A percentile compares a stretch with the other conserved stretches of the same genome.
Conservation (phyloP, 106 monocot genomes). For the Apostasia ramifera region DNA sequence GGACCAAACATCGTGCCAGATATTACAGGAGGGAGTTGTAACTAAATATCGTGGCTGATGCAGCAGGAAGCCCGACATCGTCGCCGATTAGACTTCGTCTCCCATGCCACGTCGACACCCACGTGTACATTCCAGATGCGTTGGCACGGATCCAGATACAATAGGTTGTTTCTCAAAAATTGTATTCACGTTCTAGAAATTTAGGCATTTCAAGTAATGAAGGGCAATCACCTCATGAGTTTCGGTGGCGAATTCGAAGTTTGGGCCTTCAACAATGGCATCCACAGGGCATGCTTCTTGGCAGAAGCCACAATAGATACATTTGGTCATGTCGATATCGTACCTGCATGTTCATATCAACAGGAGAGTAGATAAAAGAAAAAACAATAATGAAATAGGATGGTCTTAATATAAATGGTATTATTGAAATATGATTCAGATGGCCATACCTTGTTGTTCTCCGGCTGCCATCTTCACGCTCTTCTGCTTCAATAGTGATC, state of each 20-base stretch:
- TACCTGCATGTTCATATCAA: conserved; percentile 43
- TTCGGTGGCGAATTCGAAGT: conserved; percentile 97
- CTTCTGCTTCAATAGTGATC: conserved; percentile 96
- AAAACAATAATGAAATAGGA: background rate
- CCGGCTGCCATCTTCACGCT: conserved; percentile 96
- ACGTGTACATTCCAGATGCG: too few relatives aligned
- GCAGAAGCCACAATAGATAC: conserved; percentile 97
- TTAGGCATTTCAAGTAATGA: too few relatives aligned
- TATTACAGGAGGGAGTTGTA: too few relatives aligned
- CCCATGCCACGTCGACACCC: too few relatives aligned
- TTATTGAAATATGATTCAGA: background rate
- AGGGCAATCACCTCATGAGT: conserved; percentile 74
- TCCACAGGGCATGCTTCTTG: conserved; percentile 98
- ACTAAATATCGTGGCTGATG: too few relatives aligned
- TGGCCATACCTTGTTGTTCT: conserved; percentile 66
- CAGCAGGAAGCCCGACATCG: too few relatives aligned
- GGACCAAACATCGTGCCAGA: too few relatives aligned
- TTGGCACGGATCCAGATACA: too few relatives aligned
- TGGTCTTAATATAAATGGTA: background rate
- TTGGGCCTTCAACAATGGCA: conserved; percentile 94
- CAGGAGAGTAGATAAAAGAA: background rate
- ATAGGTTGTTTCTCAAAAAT: too few relatives aligned
- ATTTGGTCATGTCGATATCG: conserved; percentile 96
- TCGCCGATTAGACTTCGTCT: too few relatives aligned
- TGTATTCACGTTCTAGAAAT: too few relatives aligned